Evolutionary conservation across 768 basidiomycete species (phyloP).

Genomic region (Clitopilus hobsonii): DNA sequence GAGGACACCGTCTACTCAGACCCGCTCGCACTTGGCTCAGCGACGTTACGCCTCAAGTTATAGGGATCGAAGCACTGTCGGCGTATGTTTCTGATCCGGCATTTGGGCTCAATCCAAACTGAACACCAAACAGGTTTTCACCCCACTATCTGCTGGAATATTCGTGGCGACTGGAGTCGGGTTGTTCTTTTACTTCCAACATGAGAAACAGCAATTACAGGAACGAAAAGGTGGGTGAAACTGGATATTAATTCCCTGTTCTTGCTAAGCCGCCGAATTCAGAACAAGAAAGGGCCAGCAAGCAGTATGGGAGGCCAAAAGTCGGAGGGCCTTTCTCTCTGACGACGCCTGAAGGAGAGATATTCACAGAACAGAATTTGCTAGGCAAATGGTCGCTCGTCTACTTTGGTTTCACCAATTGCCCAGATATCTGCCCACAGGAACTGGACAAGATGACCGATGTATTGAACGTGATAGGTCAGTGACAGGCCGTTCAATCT

Average conservation of each 20-base stretch:
- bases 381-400: slow-evolving; percentile 88
- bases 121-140: slow-evolving; percentile 68
- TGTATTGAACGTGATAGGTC: slow-evolving; percentile 71
- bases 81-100: slow-evolving; percentile 4
- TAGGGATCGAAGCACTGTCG: slow-evolving; percentile 27
- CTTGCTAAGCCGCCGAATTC: slow-evolving; percentile 2
- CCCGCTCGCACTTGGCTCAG: neutral
- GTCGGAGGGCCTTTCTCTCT: slow-evolving; percentile 91
- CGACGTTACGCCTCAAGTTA: slow-evolving; percentile 21
- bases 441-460: slow-evolving; percentile 93
- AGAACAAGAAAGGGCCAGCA: slow-evolving; percentile 74
- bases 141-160: slow-evolving; percentile 75
- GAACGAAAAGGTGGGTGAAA: slow-evolving; percentile 73
- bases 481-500: slow-evolving; percentile 19
- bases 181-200: slow-evolving; percentile 82
- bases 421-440: slow-evolving; percentile 97
- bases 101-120: neutral
- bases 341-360: slow-evolving; percentile 55
- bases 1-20: neutral
- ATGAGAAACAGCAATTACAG: slow-evolving; percentile 75
- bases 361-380: slow-evolving; percentile 81
- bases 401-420: slow-evolving; percentile 99
- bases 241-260: no score
- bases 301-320: slow-evolving; percentile 77
- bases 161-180: slow-evolving; percentile 83